Conservation (phyloP, 495 filamentous ascomycete species). For the Clavariopsis aquatica region DNA sequence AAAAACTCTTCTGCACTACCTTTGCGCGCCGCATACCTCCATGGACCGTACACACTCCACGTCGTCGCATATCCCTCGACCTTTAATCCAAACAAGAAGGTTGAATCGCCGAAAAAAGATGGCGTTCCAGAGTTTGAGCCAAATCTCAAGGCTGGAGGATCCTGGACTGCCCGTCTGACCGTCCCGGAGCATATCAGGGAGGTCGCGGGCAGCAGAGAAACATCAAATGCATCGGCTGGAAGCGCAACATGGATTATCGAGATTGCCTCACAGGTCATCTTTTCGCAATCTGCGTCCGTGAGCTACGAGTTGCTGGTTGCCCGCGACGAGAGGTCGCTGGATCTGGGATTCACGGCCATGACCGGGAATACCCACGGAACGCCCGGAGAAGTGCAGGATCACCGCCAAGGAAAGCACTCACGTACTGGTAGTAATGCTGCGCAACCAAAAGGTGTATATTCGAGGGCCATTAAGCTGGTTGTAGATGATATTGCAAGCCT, state of each 20-base stretch:
- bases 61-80: conserved; percentile 76
- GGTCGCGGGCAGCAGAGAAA: conserved; percentile 43
- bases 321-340: conserved; percentile 79
- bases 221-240: conserved; percentile 41
- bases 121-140: conserved; percentile 89
- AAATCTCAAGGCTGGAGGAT: conserved; percentile 89
- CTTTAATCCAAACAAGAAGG: conserved; percentile 76
- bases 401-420: conserved; percentile 55
- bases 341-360: conserved; percentile 57
- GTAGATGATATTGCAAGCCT: conserved; percentile 85
- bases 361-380: conserved; percentile 50
- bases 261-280: conserved; percentile 86
- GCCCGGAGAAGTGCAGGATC: conserved; percentile 73
- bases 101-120: conserved; percentile 59
- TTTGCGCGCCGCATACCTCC: conserved; percentile 89
- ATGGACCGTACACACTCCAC: conserved; percentile 90
- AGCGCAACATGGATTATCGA: conserved; percentile 86
- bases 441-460: conserved; percentile 73
- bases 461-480: conserved; percentile 69
- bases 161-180: conserved; percentile 73
- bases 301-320: conserved; percentile 84
- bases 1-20: conserved; percentile 90
- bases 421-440: conserved; percentile 53
- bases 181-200: conserved; percentile 72
- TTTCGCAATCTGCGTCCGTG: conserved; percentile 84